Evolutionary conservation across 2,329 filamentous ascomycete genomes (phyloP), one percentile per base, ranked within the genome.

Genomic region (Paecilomyces dactylethromorphus): DNA sequence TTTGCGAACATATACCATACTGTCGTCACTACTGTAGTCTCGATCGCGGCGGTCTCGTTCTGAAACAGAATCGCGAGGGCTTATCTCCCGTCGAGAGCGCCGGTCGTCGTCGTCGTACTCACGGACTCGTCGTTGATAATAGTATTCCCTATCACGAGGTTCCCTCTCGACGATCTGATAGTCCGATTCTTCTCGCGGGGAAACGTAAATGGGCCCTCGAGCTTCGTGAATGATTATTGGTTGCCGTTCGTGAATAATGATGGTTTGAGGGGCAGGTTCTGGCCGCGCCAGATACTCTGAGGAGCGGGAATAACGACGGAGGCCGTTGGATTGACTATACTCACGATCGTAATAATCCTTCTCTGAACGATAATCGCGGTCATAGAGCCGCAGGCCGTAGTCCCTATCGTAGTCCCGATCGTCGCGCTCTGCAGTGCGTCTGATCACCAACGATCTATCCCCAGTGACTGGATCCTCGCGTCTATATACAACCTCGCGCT

Each of bases 1-100:
- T 73, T 81, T 80, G 64, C 81, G 81, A 39, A 85, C 75, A 64
- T 86, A 85, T 57, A 86, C 82, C 66, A 83, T 81, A 65, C 84
- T 85, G 62, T 87, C 84, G 66, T 87, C 84, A 64, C 84, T 80
- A 65, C 75, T 84, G 68, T 82, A 84, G 62, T 77, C 79, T 32
- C 59, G 71, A 54, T 74, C 64, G 53, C 69, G 73, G 54, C 78
- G 75, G 52, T 74, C 74, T 26, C 76, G 74, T 62, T 83, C 80
- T 11, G 81, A 83, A 54, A 81, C 74, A 15, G 81, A 82, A 65
- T 84, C 81, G 54, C 75, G 73, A 4, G 81, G 81, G 59, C 79
- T 80, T 54, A 83, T 66, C 59, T 80, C 77, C 56, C 75, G 77
- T 22, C 78, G 70, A 58, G 71, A 66, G 61, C 73, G 71, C 58